Base-by-base conservation (phyloP, 257 asterid genomes). In the Ajuga chamaepitys region DNA sequence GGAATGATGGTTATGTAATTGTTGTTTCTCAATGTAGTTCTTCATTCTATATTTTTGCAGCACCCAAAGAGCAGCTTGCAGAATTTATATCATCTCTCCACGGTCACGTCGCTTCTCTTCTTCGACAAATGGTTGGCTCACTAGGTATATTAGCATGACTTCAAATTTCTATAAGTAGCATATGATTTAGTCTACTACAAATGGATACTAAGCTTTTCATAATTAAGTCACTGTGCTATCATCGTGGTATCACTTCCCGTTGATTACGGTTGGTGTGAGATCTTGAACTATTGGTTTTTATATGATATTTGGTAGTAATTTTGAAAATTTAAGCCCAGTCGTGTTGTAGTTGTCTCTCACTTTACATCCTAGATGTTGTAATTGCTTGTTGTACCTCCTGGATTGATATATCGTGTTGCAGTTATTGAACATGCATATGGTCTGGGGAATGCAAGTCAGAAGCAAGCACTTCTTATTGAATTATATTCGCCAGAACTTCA, bases 41-140 rank as follows among this genome's bases (percentile, higher is more conserved):
- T 38, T 58, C 32, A 30, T 34, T 20, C 63, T 42, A 38, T 72
- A 32, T 21, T 32, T 47, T 74, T 48, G 22, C 83, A 94, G 99
- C 97, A 56, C 63, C 97, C 45, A 94, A 86, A 78, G 88, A 84
- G 68, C 96, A 87, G 76, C 76, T 89, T 20, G 83, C 84, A 50
- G 88, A 83, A 50, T 81, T 89, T 68, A 84, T 86, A 67, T 84
- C 91, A 22, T 80, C 96, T 72, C 88, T 91, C 68, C 96, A 83
- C 63, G 93, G 96, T 25, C 95, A 86, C 51, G 96, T 91, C 61
- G 89, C 89, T 64, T 5, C 93, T 58, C 93, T 88, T 70, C 95
- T 88, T 54, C 80, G 97, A 17, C 95, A 91, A 53, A 82, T 85
- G 93, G 99, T 87, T 58, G 99, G 96, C 62, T 93, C 99, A 55